A percentile compares a stretch with the other conserved stretches of the same genome.
phyloP scores from a whole-genome alignment of 2,329 filamentous ascomycete species.

The Epichloe gansuensis region DNA sequence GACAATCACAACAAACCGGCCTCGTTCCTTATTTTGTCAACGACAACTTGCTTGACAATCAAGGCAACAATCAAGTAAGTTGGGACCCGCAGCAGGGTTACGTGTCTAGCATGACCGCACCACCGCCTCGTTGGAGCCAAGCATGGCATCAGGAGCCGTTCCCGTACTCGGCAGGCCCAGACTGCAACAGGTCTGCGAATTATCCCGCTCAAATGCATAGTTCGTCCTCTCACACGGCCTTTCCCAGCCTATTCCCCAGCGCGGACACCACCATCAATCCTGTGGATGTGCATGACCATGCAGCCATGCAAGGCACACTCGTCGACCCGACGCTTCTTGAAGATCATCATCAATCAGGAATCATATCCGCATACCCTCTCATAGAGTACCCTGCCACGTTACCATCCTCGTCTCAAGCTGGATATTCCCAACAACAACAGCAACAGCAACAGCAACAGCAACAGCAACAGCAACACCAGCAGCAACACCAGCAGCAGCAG shows the following conservation, averaged over 20 bases:
- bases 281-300: background rate
- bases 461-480: no score
- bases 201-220: background rate
- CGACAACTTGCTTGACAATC: background rate
- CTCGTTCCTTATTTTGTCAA: background rate
- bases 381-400: background rate
- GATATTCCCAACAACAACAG: no score
- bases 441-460: no score
- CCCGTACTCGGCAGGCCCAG: background rate
- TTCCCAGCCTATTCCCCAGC: background rate
- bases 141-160: background rate
- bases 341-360: background rate
- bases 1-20: background rate
- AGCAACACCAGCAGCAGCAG: accelerated
- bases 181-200: background rate
- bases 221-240: background rate
- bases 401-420: background rate
- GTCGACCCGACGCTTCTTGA: background rate
- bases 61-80: background rate
- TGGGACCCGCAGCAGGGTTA: background rate
- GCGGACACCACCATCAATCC: background rate
- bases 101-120: background rate
- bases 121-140: background rate
- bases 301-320: background rate
- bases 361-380: background rate